Conservation (phyloP, 1,284 basidiomycete species). For the Cryptococcus amylolentus region DNA sequence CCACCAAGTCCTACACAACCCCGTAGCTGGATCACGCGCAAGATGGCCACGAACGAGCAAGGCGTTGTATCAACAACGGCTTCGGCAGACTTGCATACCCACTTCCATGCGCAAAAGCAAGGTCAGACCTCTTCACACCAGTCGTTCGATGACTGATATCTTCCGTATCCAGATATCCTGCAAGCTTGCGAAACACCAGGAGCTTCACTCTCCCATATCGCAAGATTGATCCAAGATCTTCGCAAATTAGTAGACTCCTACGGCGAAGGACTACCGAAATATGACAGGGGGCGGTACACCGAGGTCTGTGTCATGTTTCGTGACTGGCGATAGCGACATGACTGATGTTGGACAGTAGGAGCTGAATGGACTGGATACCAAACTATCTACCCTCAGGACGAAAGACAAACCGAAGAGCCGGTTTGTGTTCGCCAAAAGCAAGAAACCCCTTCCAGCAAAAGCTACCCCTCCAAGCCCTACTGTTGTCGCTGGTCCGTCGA, state of each 20-base stretch:
- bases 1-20: too few species aligned
- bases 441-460: background rate
- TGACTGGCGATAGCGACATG: background rate
- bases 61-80: constrained; percentile 5
- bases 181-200: constrained; percentile 1
- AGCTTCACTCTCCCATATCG: constrained; percentile 9
- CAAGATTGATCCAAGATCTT: constrained; percentile 2
- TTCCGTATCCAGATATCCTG: background rate
- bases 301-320: constrained; percentile 2
- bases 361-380: constrained; percentile 59
- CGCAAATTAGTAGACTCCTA: constrained; percentile 4
- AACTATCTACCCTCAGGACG: constrained; percentile 56
- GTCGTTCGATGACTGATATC: background rate
- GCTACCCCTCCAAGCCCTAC: constrained; percentile 1
- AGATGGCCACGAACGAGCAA: background rate
- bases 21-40: too few species aligned
- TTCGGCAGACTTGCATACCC: constrained; percentile 20
- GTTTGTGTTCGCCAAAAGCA: constrained; percentile 64
- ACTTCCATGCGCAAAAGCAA: constrained; percentile 20
- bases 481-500: background rate
- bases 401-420: constrained; percentile 56
- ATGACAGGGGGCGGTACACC: constrained; percentile 14
- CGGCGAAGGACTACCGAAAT: constrained; percentile 6
- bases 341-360: constrained; percentile 62
- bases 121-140: constrained; percentile 10